Evolutionary conservation across 2,329 filamentous ascomycete species (phyloP).

Genomic region (Aureobasidium sp.): DNA sequence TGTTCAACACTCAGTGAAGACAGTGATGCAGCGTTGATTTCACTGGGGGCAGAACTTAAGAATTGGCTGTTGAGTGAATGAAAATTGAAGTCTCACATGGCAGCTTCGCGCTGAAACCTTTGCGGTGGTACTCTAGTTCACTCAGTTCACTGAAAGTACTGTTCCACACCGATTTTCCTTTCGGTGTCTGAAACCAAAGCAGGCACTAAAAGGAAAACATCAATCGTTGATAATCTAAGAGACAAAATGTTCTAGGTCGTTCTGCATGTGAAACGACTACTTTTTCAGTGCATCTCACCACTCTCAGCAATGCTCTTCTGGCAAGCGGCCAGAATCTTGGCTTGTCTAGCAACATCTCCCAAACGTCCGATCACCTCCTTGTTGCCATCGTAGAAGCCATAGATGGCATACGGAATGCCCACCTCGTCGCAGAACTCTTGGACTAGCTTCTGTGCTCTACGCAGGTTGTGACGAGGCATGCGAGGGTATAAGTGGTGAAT

Average conservation of each 20-base stretch:
- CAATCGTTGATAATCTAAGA: neutral
- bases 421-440: slow-evolving; percentile 76
- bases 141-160: too few relatives aligned
- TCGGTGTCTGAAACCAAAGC: neutral
- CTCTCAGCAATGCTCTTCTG: slow-evolving; percentile 34
- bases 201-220: neutral
- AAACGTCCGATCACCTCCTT: slow-evolving; percentile 69
- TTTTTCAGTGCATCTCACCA: slow-evolving; percentile 23
- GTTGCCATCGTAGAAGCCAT: slow-evolving; percentile 79
- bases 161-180: too few relatives aligned
- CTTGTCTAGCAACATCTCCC: slow-evolving; percentile 60
- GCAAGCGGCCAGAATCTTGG: slow-evolving; percentile 23
- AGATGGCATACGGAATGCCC: slow-evolving; percentile 75
- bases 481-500: slow-evolving; percentile 81
- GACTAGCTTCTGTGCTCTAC: slow-evolving; percentile 66
- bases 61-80: too few relatives aligned
- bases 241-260: neutral
- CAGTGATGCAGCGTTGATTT: too few relatives aligned
- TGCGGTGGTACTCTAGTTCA: too few relatives aligned
- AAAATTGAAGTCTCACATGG: too few relatives aligned
- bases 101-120: too few relatives aligned
- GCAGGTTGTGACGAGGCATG: slow-evolving; percentile 77
- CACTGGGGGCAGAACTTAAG: too few relatives aligned
- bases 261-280: neutral
- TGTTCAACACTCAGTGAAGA: too few relatives aligned